Evolutionary conservation across 1,284 basidiomycete species (phyloP).

Genomic region (Naganishia albida): DNA sequence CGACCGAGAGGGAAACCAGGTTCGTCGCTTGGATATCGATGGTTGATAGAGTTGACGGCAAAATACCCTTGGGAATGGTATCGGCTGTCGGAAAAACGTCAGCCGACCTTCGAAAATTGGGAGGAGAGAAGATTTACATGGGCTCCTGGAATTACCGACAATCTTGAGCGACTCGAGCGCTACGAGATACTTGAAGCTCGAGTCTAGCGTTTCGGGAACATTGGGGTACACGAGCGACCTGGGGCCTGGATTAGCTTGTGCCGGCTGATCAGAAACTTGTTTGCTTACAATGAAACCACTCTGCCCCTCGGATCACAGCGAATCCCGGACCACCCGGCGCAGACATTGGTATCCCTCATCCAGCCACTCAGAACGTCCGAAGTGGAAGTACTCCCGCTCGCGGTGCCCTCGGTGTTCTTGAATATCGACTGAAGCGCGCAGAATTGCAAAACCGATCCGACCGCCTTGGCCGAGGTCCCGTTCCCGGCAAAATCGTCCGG

Average conservation of each 20-base stretch:
- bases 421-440: constrained; percentile 50
- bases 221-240: constrained; percentile 47
- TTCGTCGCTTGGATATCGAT: constrained; percentile 48
- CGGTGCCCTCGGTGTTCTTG: constrained; percentile 30
- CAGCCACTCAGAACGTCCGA: constrained; percentile 35
- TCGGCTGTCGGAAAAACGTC: constrained; percentile 24
- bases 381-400: constrained; percentile 20
- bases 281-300: constrained; percentile 45
- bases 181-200: constrained; percentile 43
- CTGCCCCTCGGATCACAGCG: constrained; percentile 46
- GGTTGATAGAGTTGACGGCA: constrained; percentile 37
- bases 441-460: constrained; percentile 51
- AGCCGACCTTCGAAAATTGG: background rate
- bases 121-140: constrained; percentile 39
- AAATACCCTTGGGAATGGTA: constrained; percentile 40
- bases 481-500: constrained; percentile 46
- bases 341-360: constrained; percentile 43
- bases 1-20: constrained; percentile 41
- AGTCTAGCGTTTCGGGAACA: constrained; percentile 41
- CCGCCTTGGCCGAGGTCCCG: constrained; percentile 32
- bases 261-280: background rate
- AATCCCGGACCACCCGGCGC: constrained; percentile 49
- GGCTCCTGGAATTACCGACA: constrained; percentile 46
- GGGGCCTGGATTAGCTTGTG: constrained; percentile 18
- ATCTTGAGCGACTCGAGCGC: constrained; percentile 43